Evolutionary conservation across 257 asterid genomes (phyloP).

Genomic region (Nicotiana paniculata): DNA sequence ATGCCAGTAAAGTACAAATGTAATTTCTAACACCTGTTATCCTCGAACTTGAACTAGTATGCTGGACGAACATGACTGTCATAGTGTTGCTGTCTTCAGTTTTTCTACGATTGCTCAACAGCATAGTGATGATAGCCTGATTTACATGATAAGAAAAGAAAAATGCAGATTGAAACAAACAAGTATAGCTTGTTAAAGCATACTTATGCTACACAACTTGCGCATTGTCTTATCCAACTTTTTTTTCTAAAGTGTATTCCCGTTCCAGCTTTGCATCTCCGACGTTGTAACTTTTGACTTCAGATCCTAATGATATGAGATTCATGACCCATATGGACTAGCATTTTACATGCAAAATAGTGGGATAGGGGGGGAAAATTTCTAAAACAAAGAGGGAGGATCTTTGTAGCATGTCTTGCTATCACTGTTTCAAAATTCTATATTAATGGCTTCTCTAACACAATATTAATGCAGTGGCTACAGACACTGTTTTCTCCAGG

Average conservation of each 20-base stretch:
- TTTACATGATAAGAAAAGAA: not conserved
- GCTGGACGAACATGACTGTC: not conserved
- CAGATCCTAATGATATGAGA: not conserved
- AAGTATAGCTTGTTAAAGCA: not conserved
- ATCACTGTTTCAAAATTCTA: not conserved
- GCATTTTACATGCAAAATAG: not conserved
- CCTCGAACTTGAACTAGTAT: not conserved
- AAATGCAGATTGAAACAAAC: not conserved
- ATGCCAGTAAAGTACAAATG: not conserved
- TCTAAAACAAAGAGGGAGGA: not conserved
- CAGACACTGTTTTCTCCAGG: constrained; percentile 69
- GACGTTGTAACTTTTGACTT: not conserved
- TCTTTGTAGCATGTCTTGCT: not conserved
- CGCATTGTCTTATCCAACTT: not conserved
- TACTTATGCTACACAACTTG: not conserved
- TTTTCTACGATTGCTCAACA: not conserved
- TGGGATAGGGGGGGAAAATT: not conserved
- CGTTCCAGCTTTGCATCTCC: not conserved
- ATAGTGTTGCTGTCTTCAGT: not conserved
- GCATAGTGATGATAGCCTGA: not conserved
- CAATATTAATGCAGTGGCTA: constrained; percentile 59
- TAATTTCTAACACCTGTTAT: not conserved
- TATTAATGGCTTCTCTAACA: constrained; percentile 3
- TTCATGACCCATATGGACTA: not conserved
- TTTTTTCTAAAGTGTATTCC: not conserved